Base-by-base conservation (phyloP, 2,329 filamentous ascomycete species). In the Ophiostoma himal-ulmi region DNA sequence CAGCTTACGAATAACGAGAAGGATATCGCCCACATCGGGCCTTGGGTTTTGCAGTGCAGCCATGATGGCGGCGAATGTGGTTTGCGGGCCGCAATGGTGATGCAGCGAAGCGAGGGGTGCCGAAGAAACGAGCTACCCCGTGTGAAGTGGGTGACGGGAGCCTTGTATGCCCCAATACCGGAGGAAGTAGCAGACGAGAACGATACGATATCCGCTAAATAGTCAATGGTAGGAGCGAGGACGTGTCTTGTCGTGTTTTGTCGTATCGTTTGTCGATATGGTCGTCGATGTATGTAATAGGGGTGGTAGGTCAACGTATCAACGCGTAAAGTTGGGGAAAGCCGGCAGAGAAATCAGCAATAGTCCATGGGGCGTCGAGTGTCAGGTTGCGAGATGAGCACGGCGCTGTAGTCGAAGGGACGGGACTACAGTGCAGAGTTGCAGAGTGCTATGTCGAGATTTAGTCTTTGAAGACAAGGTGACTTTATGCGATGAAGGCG, bases 1-100 rank as follows among this genome's bases (percentile, higher is more conserved):
- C 20, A 48, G 86, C 89, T 84, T 83, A 92, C 89, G 89, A 76
- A 92, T 89, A 75, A 92, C 89, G 74, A 91, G 79, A 75, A 92
- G 81, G 70, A 88, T 85, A 76, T 91, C 88, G 78, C 89, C 89
- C 73, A 86, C 82, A 37, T 88, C 86, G 76, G 87, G 88, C 78
- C 82, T 83, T 73, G 77, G 73, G 68, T 77, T 78, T 30, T 68
- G 69, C 68, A 68, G 80, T 72, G 78, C 80, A 71, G 81, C 76
- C 74, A 77, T 75, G 57, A 52, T 64, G 70, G 70, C 72, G 64
- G 39, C 8, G 30, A 20, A 41, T 22, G 41, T 39, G 37, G 17
- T 68, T n/a, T 36, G 60, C 30, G 52, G 52, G 39, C 60, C 52
- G 34, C 68, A 52, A 64, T 60, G 36, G 36, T 13, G 36, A 39